Evolutionary conservation across 257 asterid genomes (phyloP).

Genomic region (Solanum neorickii): DNA sequence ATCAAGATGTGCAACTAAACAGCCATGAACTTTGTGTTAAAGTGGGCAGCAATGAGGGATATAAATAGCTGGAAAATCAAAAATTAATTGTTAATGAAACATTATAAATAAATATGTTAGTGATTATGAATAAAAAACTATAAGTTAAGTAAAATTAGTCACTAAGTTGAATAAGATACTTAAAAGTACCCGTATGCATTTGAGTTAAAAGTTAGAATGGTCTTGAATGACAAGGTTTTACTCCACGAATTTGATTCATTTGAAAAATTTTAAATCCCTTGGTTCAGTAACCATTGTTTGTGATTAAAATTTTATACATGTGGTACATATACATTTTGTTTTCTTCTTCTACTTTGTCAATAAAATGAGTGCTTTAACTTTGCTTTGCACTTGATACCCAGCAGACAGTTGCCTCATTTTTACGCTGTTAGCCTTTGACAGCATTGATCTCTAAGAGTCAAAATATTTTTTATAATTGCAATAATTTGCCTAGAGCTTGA

Average conservation of each 20-base stretch:
- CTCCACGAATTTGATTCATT: neutral
- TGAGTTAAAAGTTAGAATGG: neutral
- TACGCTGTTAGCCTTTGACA: neutral
- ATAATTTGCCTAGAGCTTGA: neutral
- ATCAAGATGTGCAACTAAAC: neutral
- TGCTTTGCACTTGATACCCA: neutral
- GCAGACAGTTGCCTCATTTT: neutral
- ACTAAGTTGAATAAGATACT: neutral
- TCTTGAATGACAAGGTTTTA: neutral
- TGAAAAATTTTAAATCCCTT: neutral
- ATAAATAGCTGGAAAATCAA: neutral
- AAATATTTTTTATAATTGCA: neutral
- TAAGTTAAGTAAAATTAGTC: neutral
- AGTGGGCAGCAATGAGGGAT: neutral
- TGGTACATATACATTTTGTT: neutral
- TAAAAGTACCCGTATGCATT: neutral
- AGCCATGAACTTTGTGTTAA: neutral
- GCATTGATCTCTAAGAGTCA: neutral
- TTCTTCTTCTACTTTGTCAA: neutral
- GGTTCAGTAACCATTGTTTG: neutral
- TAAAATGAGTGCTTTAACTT: neutral
- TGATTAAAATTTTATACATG: neutral
- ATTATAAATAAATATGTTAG: neutral
- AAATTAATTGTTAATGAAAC: neutral
- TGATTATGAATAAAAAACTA: neutral